Conservation (phyloP, 257 asterid species). For the Jaltomata sinuosa region DNA sequence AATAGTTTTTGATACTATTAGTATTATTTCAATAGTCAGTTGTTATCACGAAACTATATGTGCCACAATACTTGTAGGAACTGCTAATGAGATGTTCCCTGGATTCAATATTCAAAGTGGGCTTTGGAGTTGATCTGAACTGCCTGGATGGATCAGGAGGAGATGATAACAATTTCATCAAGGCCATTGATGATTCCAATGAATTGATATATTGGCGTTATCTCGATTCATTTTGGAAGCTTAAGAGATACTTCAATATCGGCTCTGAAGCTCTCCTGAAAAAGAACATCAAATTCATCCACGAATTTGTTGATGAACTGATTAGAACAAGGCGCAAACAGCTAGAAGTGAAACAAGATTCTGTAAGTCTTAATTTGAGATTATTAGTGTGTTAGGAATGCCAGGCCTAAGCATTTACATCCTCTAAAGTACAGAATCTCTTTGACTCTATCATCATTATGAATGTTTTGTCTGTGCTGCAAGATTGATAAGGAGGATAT, state of each 20-base stretch:
- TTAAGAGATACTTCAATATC: slow-evolving; percentile 40
- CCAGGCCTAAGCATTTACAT: neutral
- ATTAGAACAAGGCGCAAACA: slow-evolving; percentile 36
- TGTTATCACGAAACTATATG: too few relatives aligned
- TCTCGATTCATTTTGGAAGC: slow-evolving; percentile 54
- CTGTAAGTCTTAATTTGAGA: slow-evolving; percentile 10
- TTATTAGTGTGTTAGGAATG: neutral
- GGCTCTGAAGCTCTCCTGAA: slow-evolving; percentile 50
- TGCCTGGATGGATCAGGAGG: slow-evolving; percentile 39
- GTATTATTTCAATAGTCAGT: neutral
- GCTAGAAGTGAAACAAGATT: slow-evolving; percentile 14
- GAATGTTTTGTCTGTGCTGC: neutral
- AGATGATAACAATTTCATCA: slow-evolving; percentile 36
- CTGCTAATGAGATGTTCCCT: slow-evolving; percentile 56
- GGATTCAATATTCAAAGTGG: slow-evolving; percentile 70
- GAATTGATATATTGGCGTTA: slow-evolving; percentile 46
- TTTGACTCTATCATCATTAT: neutral
- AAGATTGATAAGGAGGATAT: slow-evolving; percentile 59
- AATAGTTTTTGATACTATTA: neutral
- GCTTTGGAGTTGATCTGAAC: slow-evolving; percentile 62
- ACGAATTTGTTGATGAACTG: slow-evolving; percentile 36
- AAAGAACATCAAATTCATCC: slow-evolving; percentile 40
- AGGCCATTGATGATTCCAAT: slow-evolving; percentile 66
- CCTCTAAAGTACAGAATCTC: neutral
- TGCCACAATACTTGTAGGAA: slow-evolving; percentile 24